Percentiles rank a stretch among this genome's conserved stretches.
phyloP scores from a whole-genome alignment of 169 alveolate genomes.

The Plasmodium coatneyi region DNA sequence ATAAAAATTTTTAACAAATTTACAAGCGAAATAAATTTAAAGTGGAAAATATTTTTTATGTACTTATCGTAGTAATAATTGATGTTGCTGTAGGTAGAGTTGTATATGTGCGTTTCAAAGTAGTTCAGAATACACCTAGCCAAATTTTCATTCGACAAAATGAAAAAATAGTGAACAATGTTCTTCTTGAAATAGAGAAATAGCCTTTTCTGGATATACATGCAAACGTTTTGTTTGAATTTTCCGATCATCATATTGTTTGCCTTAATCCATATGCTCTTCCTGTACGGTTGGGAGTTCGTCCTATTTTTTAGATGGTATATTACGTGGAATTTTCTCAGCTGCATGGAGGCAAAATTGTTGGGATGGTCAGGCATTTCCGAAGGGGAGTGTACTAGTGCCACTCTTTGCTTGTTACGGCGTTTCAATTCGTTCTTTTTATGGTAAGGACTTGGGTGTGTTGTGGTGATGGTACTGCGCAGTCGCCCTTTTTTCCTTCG shows the following conservation, averaged over 20 bases:
- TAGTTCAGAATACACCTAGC: conserved; percentile 55
- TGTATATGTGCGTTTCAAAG: conserved; percentile 54
- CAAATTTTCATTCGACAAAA: conserved; percentile 57
- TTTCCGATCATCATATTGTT: conserved; percentile 43
- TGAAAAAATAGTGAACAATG: conserved; percentile 46
- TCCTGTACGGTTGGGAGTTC: conserved; percentile 37
- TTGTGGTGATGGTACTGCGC: neutral
- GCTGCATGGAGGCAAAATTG: conserved; percentile 20
- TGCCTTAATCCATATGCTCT: conserved; percentile 32
- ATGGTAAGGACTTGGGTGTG: neutral
- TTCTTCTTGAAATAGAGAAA: conserved; percentile 62
- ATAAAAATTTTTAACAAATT: conserved; percentile 49
- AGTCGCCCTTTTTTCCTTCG: neutral
- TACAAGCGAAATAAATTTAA: conserved; percentile 53
- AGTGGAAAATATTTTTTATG: conserved; percentile 51
- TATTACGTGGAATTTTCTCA: conserved; percentile 39
- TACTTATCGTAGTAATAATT: conserved; percentile 62
- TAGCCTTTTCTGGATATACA: conserved; percentile 46
- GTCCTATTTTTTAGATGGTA: conserved; percentile 53
- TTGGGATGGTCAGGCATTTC: neutral
- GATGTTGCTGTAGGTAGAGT: conserved; percentile 55
- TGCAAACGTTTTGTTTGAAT: conserved; percentile 20
- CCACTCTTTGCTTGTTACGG: neutral
- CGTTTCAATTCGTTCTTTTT: neutral
- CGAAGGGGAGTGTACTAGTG: neutral